phyloP scores from a whole-genome alignment of 768 basidiomycete species.

The Krasilnikovozyma curviuscula region DNA sequence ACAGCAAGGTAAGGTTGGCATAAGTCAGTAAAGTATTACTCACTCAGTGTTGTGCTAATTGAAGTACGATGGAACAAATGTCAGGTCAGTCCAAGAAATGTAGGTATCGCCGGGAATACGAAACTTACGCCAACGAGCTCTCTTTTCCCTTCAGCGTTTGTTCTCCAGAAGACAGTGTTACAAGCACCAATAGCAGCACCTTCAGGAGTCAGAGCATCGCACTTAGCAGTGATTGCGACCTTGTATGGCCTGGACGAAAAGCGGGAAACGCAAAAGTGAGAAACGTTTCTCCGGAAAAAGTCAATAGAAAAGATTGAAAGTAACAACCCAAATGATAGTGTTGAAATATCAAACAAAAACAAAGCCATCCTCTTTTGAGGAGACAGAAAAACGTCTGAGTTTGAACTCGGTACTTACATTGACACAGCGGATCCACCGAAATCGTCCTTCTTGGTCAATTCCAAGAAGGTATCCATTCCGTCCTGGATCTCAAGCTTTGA shows the following conservation, averaged over 20 bases:
- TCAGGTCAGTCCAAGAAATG: too few relatives aligned
- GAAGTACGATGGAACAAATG: too few relatives aligned
- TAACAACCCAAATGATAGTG: too few relatives aligned
- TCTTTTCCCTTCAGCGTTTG: conserved; percentile 10
- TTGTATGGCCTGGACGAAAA: conserved; percentile 13
- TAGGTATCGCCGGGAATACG: too few relatives aligned
- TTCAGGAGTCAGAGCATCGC: conserved; percentile 16
- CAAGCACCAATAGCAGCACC: conserved; percentile 17
- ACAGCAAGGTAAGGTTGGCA: not conserved
- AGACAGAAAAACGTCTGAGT: too few relatives aligned
- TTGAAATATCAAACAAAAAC: too few relatives aligned
- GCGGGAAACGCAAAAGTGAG: not conserved
- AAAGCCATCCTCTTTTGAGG: too few relatives aligned
- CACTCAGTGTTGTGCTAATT: conserved; percentile 20
- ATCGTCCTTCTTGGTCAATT: conserved; percentile 13
- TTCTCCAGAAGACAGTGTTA: conserved; percentile 12
- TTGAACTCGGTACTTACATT: conserved; percentile 19
- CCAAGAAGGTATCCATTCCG: conserved; percentile 14
- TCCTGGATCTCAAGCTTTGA: conserved; percentile 14
- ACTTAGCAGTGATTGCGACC: conserved; percentile 13
- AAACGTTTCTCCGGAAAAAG: too few relatives aligned
- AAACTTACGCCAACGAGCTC: conserved; percentile 16
- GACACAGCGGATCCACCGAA: conserved; percentile 17
- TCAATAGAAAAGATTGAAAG: too few relatives aligned
- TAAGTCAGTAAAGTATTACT: not conserved